These are phyloP conservation scores for Xylaria castorea DNA, from an alignment of 495 filamentous ascomycete species.

Conservation along the genomic window DNA sequence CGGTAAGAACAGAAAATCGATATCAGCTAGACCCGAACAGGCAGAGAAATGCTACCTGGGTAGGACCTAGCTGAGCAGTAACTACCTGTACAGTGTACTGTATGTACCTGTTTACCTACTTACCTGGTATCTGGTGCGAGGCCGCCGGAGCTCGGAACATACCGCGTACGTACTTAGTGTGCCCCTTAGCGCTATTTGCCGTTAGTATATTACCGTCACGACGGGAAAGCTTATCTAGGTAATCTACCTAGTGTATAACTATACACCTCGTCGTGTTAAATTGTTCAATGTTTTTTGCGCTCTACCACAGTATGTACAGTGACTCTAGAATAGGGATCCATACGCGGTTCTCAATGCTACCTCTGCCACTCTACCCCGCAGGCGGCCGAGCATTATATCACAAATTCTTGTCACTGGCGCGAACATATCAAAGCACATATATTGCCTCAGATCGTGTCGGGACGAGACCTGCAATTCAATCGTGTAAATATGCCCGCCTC, in stretches of 20 bases:
- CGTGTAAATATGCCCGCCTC: neutral
- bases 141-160: conserved; percentile 8
- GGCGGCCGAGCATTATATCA: neutral
- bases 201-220: neutral
- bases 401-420: neutral
- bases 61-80: neutral
- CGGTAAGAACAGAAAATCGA: neutral
- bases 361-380: neutral
- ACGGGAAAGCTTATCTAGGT: neutral
- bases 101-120: no score
- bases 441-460: neutral
- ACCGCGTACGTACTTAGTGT: neutral
- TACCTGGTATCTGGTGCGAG: neutral
- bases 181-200: conserved; percentile 15
- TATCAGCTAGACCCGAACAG: neutral
- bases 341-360: neutral
- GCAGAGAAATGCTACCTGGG: neutral
- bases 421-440: neutral
- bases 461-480: neutral
- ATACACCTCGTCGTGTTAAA: neutral
- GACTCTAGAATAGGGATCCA: no score
- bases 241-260: no score
- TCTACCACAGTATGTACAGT: no score
- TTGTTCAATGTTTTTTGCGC: neutral
- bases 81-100: no score